A percentile compares a stretch with the other conserved stretches of the same genome.
Evolutionary conservation across 2,329 filamentous ascomycete species (phyloP).

Genomic region (Stylonectria norvegica): DNA sequence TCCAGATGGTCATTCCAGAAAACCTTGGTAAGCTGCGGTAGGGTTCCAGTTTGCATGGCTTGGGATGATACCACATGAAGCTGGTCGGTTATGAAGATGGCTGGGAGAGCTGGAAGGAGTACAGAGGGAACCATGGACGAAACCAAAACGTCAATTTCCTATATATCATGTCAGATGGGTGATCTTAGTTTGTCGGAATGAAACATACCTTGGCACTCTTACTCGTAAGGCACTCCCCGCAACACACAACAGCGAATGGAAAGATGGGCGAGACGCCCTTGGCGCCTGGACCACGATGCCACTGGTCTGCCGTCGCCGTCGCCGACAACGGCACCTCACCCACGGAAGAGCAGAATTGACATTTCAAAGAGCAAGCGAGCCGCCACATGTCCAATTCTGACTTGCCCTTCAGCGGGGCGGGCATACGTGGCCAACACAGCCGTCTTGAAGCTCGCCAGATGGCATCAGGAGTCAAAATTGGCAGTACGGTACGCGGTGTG

Average conservation of each 20-base stretch:
- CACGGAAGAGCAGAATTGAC: slow-evolving; percentile 63
- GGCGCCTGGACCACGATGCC: slow-evolving; percentile 59
- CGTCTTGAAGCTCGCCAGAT: slow-evolving; percentile 72
- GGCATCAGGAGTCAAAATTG: slow-evolving; percentile 52
- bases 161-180: slow-evolving; percentile 23
- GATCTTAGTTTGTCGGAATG: slow-evolving; percentile 10
- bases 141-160: slow-evolving; percentile 70
- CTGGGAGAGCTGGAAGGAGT: slow-evolving; percentile 66
- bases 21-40: slow-evolving; percentile 59
- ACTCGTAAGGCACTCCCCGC: slow-evolving; percentile 61
- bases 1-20: slow-evolving; percentile 63
- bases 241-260: slow-evolving; percentile 66
- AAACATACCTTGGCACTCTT: slow-evolving; percentile 62
- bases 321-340: slow-evolving; percentile 15
- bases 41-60: slow-evolving; percentile 49
- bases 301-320: slow-evolving; percentile 39
- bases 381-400: slow-evolving; percentile 76
- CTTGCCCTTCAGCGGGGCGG: slow-evolving; percentile 60
- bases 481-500: slow-evolving; percentile 25
- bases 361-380: slow-evolving; percentile 58
- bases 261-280: slow-evolving; percentile 64
- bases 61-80: slow-evolving; percentile 57
- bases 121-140: slow-evolving; percentile 57
- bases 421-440: slow-evolving; percentile 62
- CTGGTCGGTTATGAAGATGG: slow-evolving; percentile 61